A percentile compares a stretch with the other conserved stretches of the same genome.
These are phyloP conservation scores for Paraconiothyrium sp. DNA, from an alignment of 2,329 filamentous ascomycete genomes.

Conservation along the genomic window DNA sequence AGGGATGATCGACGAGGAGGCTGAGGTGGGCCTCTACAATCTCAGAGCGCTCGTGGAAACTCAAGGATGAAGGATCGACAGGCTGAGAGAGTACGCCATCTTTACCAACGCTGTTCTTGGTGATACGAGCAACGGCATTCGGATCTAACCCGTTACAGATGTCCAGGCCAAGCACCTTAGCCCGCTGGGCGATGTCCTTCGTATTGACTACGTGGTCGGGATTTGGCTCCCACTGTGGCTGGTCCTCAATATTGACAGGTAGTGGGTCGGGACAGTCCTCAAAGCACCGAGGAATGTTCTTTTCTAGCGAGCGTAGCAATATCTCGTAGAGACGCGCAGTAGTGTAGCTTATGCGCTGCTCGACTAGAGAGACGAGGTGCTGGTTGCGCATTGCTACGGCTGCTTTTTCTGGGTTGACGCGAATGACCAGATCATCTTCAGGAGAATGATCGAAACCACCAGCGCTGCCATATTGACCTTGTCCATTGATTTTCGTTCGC, in stretches of 20 bases:
- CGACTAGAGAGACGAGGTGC: conserved; percentile 76
- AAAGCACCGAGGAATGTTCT: conserved; percentile 73
- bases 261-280: conserved; percentile 56
- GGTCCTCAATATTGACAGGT: conserved; percentile 31
- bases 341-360: conserved; percentile 73
- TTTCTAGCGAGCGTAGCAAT: conserved; percentile 75
- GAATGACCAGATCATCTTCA: conserved; percentile 76
- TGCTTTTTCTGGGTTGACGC: conserved; percentile 86
- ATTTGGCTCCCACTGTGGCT: conserved; percentile 43
- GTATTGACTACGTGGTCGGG: conserved; percentile 50
- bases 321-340: conserved; percentile 82
- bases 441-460: conserved; percentile 16
- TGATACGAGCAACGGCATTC: conserved; percentile 35
- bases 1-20: conserved; percentile 73
- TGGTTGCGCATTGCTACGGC: conserved; percentile 83
- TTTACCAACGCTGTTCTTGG: conserved; percentile 21
- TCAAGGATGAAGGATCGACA: conserved; percentile 36
- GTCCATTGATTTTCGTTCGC: conserved; percentile 42
- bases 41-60: conserved; percentile 33
- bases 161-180: conserved; percentile 50
- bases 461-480: background rate
- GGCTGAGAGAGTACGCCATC: conserved; percentile 30
- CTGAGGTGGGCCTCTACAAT: conserved; percentile 76
- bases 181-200: conserved; percentile 51
- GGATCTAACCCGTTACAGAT: conserved; percentile 50